Conservation (phyloP, 1,284 basidiomycete genomes). For the Vanrija sp. region DNA sequence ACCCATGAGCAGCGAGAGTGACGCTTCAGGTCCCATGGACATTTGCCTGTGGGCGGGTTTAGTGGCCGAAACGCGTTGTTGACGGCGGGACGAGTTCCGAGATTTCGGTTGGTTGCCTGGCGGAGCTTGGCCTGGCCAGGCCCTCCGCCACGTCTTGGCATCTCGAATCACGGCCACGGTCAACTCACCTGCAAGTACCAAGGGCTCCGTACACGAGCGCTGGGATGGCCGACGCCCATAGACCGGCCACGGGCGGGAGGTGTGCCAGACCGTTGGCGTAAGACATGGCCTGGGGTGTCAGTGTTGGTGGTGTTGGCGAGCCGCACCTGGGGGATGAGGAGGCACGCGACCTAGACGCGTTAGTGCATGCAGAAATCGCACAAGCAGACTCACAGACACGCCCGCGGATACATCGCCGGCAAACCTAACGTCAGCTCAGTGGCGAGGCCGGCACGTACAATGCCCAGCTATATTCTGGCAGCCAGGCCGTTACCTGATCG, state of each 20-base stretch:
- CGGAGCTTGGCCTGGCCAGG: too few relatives aligned
- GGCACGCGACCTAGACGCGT: constrained; percentile 60
- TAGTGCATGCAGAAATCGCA: background rate
- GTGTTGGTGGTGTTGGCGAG: background rate
- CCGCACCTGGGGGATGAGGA: constrained; percentile 76
- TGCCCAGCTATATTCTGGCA: constrained; percentile 72
- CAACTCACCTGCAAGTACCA: constrained; percentile 61
- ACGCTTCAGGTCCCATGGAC: constrained; percentile 78
- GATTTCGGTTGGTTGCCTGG: too few relatives aligned
- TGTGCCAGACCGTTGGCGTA: constrained; percentile 83
- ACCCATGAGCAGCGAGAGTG: constrained; percentile 80
- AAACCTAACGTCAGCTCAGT: constrained; percentile 53
- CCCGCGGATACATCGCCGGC: constrained; percentile 79
- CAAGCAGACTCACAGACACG: constrained; percentile 56
- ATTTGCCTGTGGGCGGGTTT: constrained; percentile 42
- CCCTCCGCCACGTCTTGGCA: too few relatives aligned
- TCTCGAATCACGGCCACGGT: background rate
- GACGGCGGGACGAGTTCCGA: background rate
- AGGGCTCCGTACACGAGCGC: constrained; percentile 78
- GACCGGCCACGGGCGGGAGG: constrained; percentile 72
- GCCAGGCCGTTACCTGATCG: constrained; percentile 58
- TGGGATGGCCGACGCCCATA: constrained; percentile 79
- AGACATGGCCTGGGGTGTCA: constrained; percentile 59
- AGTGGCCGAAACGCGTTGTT: background rate
- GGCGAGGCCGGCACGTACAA: constrained; percentile 55